Evolutionary conservation across 371 early-diverging fungal species (phyloP).

Genomic region (Capillidium rhysosporum): DNA sequence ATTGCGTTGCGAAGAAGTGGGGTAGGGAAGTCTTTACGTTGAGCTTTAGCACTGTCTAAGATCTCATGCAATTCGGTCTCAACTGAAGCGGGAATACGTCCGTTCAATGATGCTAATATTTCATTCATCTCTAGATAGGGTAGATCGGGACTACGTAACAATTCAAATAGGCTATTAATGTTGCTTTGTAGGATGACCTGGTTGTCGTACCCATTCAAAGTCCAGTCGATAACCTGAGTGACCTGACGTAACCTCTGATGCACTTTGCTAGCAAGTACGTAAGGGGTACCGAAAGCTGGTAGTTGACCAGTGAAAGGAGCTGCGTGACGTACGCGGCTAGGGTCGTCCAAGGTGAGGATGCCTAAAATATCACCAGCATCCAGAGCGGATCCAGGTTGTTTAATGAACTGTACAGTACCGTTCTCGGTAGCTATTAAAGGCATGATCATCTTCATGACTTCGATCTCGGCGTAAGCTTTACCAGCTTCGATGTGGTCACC

Average conservation of each 20-base stretch:
- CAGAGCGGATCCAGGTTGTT: slow-evolving; percentile 74
- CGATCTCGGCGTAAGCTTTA: slow-evolving; percentile 94
- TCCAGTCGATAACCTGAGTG: slow-evolving; percentile 36
- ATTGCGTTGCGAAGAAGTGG: slow-evolving; percentile 38
- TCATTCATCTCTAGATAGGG: slow-evolving; percentile 70
- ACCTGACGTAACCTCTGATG: slow-evolving; percentile 60
- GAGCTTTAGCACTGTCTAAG: slow-evolving; percentile 16
- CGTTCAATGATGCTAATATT: slow-evolving; percentile 60
- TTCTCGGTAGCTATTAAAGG: slow-evolving; percentile 78
- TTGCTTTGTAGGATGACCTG: slow-evolving; percentile 39
- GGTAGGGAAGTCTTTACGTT: slow-evolving; percentile 50
- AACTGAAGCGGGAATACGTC: slow-evolving; percentile 70
- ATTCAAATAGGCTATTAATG: slow-evolving; percentile 49
- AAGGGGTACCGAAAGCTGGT: slow-evolving; percentile 52
- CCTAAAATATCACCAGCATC: slow-evolving; percentile 87
- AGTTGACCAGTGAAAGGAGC: slow-evolving; percentile 73
- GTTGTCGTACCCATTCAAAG: slow-evolving; percentile 80
- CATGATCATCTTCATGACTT: slow-evolving; percentile 99
- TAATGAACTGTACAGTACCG: slow-evolving; percentile 74
- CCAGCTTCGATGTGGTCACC: slow-evolving; percentile 77
- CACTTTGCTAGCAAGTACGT: slow-evolving; percentile 52
- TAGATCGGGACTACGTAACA: slow-evolving; percentile 54
- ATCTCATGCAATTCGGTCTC: slow-evolving; percentile 28
- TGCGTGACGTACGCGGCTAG: slow-evolving; percentile 75
- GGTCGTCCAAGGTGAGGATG: slow-evolving; percentile 78